Base-by-base conservation (phyloP, 2,329 filamentous ascomycete genomes). In the Epichloe elymi region DNA sequence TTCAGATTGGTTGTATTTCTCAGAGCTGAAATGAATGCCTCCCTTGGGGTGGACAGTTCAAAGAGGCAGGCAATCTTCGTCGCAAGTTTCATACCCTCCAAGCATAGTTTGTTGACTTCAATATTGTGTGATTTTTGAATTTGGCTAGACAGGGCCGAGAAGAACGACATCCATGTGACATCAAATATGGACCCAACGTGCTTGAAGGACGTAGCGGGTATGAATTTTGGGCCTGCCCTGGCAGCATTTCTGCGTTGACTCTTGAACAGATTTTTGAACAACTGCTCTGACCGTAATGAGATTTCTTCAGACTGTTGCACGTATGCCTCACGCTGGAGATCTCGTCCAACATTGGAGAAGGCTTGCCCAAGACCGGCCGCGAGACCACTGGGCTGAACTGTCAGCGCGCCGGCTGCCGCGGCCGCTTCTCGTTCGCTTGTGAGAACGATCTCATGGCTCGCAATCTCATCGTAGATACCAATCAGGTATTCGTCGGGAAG, bases 141-240 rank as follows among this genome's bases (percentile, higher is more conserved):
- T 58, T 94, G 87, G 48, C 87, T 90, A 1, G 91, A 96, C 26
- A 98, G 76, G 0, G 90, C 90, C 5, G 91, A 97, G 61, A 98
- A 85, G 67, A 96, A 94, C 10, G 91, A 95, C 91, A 97, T 98
- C 93, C 93, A 98, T 0, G 89, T 94, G 23, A 95, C 89, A 60
- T 95, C 90, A 63, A 98, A 97, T 93, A 98, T 98, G 0, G 93
- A 89, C 0, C 93, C 93, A 47, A 96, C 86, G 65, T 98, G 93
- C 60, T 88, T 91, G 65, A 88, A 90, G 0, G 90, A 97, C 1
- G 88, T 93, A 3, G 93, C 93, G 1, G 88, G 86, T 50, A 98
- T 94, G 67, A 93, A 98, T 73, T 82, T 69, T 74, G 83, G 60
- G 67, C 82, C 70, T 64, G 78, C 65, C 58, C 85, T 85, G 41